phyloP scores from a whole-genome alignment of 768 basidiomycete species.

The Russula compacta region DNA sequence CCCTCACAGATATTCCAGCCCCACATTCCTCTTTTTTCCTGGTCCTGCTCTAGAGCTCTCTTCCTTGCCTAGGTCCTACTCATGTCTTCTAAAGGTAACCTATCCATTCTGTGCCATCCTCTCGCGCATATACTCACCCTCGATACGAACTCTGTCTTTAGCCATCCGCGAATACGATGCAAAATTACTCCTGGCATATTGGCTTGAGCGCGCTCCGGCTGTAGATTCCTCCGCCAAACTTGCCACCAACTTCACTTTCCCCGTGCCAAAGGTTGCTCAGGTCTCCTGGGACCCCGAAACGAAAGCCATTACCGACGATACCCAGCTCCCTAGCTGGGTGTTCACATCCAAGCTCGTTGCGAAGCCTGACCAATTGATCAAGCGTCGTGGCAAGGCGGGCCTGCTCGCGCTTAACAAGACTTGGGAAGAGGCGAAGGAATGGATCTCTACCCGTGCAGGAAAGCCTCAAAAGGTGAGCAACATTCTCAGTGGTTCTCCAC shows the following conservation, averaged over 20 bases:
- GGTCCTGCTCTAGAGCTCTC: not conserved
- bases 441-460: slow-evolving; percentile 84
- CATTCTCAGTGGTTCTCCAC: not conserved
- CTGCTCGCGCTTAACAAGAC: slow-evolving; percentile 89
- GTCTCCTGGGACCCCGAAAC: slow-evolving; percentile 74
- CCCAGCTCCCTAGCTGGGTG: slow-evolving; percentile 68
- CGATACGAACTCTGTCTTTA: slow-evolving; percentile 19
- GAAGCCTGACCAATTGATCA: slow-evolving; percentile 98
- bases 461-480: slow-evolving; percentile 77
- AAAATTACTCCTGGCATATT: slow-evolving; percentile 95
- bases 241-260: slow-evolving; percentile 51
- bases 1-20: not conserved
- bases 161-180: slow-evolving; percentile 98
- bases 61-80: not conserved
- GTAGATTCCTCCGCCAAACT: slow-evolving; percentile 55
- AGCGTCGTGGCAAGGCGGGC: slow-evolving; percentile 97
- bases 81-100: slow-evolving; percentile 21
- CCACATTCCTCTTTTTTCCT: slow-evolving; percentile 1
- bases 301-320: slow-evolving; percentile 48
- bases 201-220: slow-evolving; percentile 84
- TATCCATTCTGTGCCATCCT: not conserved
- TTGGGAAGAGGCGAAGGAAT: slow-evolving; percentile 78
- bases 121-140: slow-evolving; percentile 10
- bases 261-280: slow-evolving; percentile 75
- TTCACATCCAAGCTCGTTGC: slow-evolving; percentile 83